Evolutionary conservation across 192 early-diverging fungal genomes (phyloP), one percentile per base, ranked within the genome.

Genomic region (Lobosporangium transversale): DNA sequence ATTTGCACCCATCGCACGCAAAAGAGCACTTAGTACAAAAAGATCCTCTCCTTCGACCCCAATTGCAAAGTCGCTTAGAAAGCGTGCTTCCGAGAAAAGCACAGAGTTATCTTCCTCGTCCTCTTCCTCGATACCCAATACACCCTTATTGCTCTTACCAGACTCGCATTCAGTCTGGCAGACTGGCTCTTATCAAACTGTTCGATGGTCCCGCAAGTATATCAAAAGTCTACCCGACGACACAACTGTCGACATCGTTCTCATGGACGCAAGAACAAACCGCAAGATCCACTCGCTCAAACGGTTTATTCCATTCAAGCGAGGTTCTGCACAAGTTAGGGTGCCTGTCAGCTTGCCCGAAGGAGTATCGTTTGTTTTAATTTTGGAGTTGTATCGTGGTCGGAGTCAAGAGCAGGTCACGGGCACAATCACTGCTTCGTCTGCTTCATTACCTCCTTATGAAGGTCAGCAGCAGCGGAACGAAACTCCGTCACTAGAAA

Each of bases 231-330:
- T 76, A 31, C 73, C 73, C 11, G 37, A 52, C 1, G 73, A 76
- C 14, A 76, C 73, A 2, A 76, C 73, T 4, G 59, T 76, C 20
- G 73, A 76, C 24, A 67, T 76, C 47, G 33, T 76, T 11, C 53
- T 76, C 20, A 47, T 76, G 0, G 65, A 76, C 48, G 32, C 73
- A 0, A 66, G 31, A 0, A 67, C 73, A 15, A 76, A 76, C 43
- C 32, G 40, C 7, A 76, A 76, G 24, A n/a, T 76, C 9, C 10
- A 45, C 30, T 76, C 73, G 18, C 58, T 76, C 33, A 76, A 67
- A 20, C 73, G 73, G 14, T 76, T 76, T 30, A 40, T 76, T 17
- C 73, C 64, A 11, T 76, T 76, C 42, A 24, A 36, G 2, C 62
- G 55, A 27, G 73, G 64, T 2, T 58, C 57, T 17, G 59, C 48